Percentiles rank a stretch among this genome's conserved stretches.
phyloP scores from a whole-genome alignment of 2,329 filamentous ascomycete genomes.

The Pseudogymnoascus sp. region DNA sequence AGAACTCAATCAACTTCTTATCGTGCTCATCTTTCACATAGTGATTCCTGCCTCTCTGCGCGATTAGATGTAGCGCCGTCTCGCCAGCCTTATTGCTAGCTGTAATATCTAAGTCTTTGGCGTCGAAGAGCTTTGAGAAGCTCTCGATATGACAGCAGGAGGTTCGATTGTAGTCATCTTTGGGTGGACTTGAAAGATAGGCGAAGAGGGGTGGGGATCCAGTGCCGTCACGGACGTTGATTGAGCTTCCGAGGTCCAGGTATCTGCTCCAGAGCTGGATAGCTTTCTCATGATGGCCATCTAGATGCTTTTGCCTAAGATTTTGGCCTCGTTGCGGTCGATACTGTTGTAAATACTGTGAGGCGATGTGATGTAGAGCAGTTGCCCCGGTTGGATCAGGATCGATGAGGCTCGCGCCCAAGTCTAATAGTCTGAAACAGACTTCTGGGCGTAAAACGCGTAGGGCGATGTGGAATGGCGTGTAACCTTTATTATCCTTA shows the following conservation, averaged over 20 bases:
- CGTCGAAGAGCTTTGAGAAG: slow-evolving; percentile 10
- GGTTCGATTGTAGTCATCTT: slow-evolving; percentile 10
- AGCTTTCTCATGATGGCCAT: slow-evolving; percentile 11
- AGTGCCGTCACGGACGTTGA: slow-evolving; percentile 15
- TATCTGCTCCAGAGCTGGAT: slow-evolving; percentile 17
- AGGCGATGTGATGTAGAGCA: slow-evolving; percentile 20
- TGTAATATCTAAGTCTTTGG: slow-evolving; percentile 11
- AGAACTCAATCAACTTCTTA: slow-evolving; percentile 14
- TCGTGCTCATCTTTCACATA: slow-evolving; percentile 7
- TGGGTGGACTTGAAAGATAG: slow-evolving; percentile 6
- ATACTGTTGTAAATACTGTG: slow-evolving; percentile 11
- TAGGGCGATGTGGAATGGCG: slow-evolving; percentile 13
- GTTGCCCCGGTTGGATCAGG: slow-evolving; percentile 18
- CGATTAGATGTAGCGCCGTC: slow-evolving; percentile 15
- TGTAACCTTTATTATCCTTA: slow-evolving; percentile 11
- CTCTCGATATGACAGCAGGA: slow-evolving; percentile 12
- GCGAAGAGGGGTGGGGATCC: slow-evolving; percentile 15
- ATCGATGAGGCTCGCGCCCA: slow-evolving; percentile 15
- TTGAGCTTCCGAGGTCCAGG: slow-evolving; percentile 12
- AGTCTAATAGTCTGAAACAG: slow-evolving; percentile 11
- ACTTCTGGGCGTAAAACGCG: slow-evolving; percentile 11
- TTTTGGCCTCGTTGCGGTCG: background rate
- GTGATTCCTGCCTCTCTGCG: slow-evolving; percentile 10
- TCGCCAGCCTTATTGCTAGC: slow-evolving; percentile 14
- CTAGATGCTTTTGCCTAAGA: background rate